Percentiles rank a stretch among this genome's conserved stretches.
phyloP scores from a whole-genome alignment of 2,329 filamentous ascomycete genomes.

The Neofusicoccum laricinum region DNA sequence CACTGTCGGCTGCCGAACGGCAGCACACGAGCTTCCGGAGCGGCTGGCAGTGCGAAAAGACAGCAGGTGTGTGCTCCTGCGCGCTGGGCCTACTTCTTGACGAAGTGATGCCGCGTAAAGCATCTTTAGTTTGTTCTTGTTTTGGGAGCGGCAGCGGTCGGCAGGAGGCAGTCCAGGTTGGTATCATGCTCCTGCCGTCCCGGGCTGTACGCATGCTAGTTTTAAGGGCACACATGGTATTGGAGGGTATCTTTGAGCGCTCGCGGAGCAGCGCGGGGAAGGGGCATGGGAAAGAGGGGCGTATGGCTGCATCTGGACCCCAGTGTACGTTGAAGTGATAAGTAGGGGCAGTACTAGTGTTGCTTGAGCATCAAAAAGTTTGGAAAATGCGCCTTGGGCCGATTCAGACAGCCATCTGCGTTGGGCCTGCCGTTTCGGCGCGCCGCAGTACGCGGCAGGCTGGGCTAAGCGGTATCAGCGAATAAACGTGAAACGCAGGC shows the following conservation, averaged over 20 bases:
- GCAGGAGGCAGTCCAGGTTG: conserved; percentile 3
- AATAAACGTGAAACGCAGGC: conserved; percentile 1
- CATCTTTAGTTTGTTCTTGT: conserved; percentile 13
- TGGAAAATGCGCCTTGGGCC: background rate
- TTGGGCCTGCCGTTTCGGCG: background rate
- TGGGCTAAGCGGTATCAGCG: background rate
- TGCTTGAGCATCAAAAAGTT: conserved; percentile 13
- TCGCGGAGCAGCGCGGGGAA: background rate
- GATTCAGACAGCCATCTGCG: background rate
- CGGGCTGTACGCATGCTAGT: conserved; percentile 10
- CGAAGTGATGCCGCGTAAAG: background rate
- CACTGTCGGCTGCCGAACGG: background rate
- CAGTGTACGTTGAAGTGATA: conserved; percentile 7
- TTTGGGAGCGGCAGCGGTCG: conserved; percentile 6
- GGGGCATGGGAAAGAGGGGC: conserved; percentile 8
- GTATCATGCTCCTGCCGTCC: background rate
- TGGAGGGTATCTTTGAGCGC: background rate
- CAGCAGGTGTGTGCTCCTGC: background rate
- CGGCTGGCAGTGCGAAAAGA: background rate
- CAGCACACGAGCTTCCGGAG: background rate
- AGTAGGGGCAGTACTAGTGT: conserved; percentile 10
- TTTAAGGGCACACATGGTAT: conserved; percentile 8
- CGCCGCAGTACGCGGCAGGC: background rate
- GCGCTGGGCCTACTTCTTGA: background rate
- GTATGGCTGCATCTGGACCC: conserved; percentile 7